Percentiles rank a stretch among this genome's conserved stretches.
These are phyloP conservation scores for Lactarius quietus DNA, from an alignment of 768 basidiomycete species.

Conservation along the genomic window DNA sequence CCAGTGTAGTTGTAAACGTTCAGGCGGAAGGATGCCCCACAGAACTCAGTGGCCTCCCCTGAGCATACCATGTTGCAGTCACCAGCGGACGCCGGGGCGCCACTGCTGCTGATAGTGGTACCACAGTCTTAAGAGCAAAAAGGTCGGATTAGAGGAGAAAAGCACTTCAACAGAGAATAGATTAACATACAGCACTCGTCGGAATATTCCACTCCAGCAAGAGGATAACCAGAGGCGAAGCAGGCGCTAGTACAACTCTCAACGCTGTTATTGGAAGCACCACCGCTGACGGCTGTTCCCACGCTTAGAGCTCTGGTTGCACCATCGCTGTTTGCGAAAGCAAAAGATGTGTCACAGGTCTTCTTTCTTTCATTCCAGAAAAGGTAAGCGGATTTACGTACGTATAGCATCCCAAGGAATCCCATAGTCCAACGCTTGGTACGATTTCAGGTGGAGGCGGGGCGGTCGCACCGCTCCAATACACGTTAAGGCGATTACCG, in stretches of 20 bases:
- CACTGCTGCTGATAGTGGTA: slow-evolving; percentile 42
- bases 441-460: slow-evolving; percentile 53
- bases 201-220: slow-evolving; percentile 41
- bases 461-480: slow-evolving; percentile 56
- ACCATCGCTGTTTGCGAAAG: slow-evolving; percentile 33
- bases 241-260: slow-evolving; percentile 60
- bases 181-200: slow-evolving; percentile 49
- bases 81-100: slow-evolving; percentile 43
- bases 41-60: slow-evolving; percentile 61
- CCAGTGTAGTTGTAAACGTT: slow-evolving; percentile 72
- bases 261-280: slow-evolving; percentile 46
- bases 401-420: slow-evolving; percentile 73
- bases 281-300: slow-evolving; percentile 30
- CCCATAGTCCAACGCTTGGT: slow-evolving; percentile 58
- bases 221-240: slow-evolving; percentile 47
- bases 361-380: slow-evolving; percentile 4
- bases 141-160: background rate
- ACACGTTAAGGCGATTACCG: slow-evolving; percentile 55
- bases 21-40: slow-evolving; percentile 67
- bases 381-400: slow-evolving; percentile 41
- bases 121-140: slow-evolving; percentile 46
- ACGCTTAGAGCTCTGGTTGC: slow-evolving; percentile 36
- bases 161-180: background rate
- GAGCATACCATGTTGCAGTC: slow-evolving; percentile 66
- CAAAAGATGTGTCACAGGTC: slow-evolving; percentile 3